Percentiles rank a stretch among this genome's conserved stretches.
Evolutionary conservation across 805 yeast species (phyloP).

Genomic region (Candida dajiaensis): DNA sequence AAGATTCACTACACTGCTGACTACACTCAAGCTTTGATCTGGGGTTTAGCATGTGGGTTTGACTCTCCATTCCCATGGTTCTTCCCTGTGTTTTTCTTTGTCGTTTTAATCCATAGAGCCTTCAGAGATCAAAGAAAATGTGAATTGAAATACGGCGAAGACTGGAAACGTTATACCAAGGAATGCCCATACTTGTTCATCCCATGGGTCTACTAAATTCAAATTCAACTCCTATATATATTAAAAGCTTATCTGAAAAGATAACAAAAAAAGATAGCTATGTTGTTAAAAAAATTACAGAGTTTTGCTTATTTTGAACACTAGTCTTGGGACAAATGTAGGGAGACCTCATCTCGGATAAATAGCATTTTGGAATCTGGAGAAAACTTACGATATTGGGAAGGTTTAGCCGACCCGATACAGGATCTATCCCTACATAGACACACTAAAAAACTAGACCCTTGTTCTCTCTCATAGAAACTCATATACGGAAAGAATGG

Average conservation of each 20-base stretch:
- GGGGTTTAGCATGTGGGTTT: conserved; percentile 92
- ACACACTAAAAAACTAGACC: too few species aligned
- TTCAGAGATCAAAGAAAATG: conserved; percentile 84
- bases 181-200: conserved; percentile 90
- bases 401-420: too few species aligned
- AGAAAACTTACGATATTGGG: too few species aligned
- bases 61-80: conserved; percentile 92
- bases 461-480: too few species aligned
- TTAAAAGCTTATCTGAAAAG: neutral
- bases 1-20: conserved; percentile 95
- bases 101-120: conserved; percentile 86
- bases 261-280: too few species aligned
- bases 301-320: too few species aligned
- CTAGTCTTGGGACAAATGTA: too few species aligned
- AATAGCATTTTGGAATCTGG: too few species aligned
- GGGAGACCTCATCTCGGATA: too few species aligned
- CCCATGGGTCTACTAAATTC: conserved; percentile 66
- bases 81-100: conserved; percentile 85
- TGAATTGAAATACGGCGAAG: conserved; percentile 82
- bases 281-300: too few species aligned
- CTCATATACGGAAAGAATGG: neutral
- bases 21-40: conserved; percentile 76
- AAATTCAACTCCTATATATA: neutral
- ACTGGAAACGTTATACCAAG: conserved; percentile 82
- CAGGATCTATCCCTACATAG: too few species aligned